Conservation (phyloP, 139 green algal genomes). For the Cymbomonas tetramitiformis region DNA sequence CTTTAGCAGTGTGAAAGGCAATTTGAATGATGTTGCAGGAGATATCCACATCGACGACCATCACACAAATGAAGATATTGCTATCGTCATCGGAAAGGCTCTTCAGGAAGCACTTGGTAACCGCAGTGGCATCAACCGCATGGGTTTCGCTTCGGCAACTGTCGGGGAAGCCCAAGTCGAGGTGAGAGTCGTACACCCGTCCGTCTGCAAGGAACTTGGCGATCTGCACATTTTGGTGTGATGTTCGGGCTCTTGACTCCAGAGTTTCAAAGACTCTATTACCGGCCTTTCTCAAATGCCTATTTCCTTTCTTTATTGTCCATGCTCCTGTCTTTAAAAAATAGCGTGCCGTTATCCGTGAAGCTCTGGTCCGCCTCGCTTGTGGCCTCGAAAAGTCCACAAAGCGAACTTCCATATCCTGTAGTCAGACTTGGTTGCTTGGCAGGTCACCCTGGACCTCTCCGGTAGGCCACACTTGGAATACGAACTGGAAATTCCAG, state of each 20-base stretch:
- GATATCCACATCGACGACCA: constrained; percentile 98
- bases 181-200: not conserved
- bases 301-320: too few species aligned
- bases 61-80: constrained; percentile 95
- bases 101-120: constrained; percentile 12
- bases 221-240: too few species aligned
- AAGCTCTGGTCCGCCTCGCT: not conserved
- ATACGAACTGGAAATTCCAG: constrained; percentile 66
- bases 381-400: not conserved
- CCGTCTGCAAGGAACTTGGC: not conserved
- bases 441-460: constrained; percentile 73
- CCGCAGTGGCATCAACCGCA: constrained; percentile 9
- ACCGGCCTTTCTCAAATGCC: too few species aligned
- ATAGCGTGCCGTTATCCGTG: too few species aligned
- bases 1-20: constrained; percentile 19
- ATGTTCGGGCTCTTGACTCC: too few species aligned
- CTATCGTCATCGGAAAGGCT: constrained; percentile 37
- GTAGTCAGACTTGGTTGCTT: constrained; percentile 68
- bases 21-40: constrained; percentile 48
- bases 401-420: not conserved
- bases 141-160: not conserved
- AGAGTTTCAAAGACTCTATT: too few species aligned
- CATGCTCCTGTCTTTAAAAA: too few species aligned
- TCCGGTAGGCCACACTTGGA: constrained; percentile 74
- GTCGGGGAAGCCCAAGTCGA: not conserved